Evolutionary conservation across 495 filamentous ascomycete species (phyloP).

Genomic region (Cenococcum geophilum): DNA sequence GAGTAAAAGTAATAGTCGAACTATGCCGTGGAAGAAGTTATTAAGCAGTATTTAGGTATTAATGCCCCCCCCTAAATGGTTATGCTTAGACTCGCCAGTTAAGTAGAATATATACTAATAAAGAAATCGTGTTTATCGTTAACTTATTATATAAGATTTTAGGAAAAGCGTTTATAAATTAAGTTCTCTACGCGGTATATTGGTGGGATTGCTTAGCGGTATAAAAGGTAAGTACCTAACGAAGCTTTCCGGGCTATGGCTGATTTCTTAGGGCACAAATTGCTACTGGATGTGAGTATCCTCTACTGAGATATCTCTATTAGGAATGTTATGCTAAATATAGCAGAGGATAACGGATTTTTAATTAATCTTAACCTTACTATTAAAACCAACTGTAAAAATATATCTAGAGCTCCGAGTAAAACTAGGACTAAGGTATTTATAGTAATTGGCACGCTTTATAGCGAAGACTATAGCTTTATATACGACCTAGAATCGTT

Average conservation of each 20-base stretch:
- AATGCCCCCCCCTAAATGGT: constrained; percentile 22
- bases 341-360: constrained; percentile 27
- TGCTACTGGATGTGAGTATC: constrained; percentile 41
- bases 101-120: constrained; percentile 17
- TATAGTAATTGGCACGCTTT: no score
- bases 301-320: no score
- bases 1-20: neutral
- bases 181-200: constrained; percentile 22
- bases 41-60: constrained; percentile 2
- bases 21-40: constrained; percentile 9
- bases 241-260: constrained; percentile 14
- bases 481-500: no score
- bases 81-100: constrained; percentile 21
- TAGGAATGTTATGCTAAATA: no score
- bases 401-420: constrained; percentile 31
- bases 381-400: constrained; percentile 25
- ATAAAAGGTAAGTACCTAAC: constrained; percentile 18
- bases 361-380: constrained; percentile 27
- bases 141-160: no score
- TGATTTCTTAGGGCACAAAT: constrained; percentile 28
- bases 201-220: constrained; percentile 21
- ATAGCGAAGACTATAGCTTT: no score
- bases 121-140: constrained; percentile 26
- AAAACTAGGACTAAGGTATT: no score
- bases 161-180: constrained; percentile 19